Evolutionary conservation across 2,329 filamentous ascomycete genomes (phyloP).

Genomic region (Fusarium heterosporum): DNA sequence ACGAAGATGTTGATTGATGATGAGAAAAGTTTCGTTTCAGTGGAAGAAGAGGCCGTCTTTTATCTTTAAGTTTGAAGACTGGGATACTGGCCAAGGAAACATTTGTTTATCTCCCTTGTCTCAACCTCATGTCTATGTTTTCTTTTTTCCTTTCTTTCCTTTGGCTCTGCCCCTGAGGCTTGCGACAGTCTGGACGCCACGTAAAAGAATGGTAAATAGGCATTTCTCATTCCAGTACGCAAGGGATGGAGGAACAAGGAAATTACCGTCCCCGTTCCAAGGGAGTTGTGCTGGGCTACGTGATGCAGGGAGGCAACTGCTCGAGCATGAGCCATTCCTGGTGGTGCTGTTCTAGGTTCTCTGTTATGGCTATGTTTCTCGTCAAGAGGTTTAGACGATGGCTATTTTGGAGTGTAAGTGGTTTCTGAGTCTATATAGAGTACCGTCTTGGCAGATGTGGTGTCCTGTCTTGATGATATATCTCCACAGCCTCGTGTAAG

Average conservation of each 20-base stretch:
- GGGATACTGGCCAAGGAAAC: background rate
- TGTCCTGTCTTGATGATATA: background rate
- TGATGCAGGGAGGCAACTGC: slow-evolving; percentile 20
- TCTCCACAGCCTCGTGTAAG: background rate
- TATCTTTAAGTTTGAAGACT: slow-evolving; percentile 34
- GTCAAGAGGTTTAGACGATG: background rate
- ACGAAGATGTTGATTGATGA: slow-evolving; percentile 27
- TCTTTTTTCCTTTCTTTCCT: background rate
- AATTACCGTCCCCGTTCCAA: slow-evolving; percentile 27
- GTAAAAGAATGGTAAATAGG: slow-evolving; percentile 33
- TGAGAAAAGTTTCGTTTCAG: background rate
- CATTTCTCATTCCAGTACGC: slow-evolving; percentile 34
- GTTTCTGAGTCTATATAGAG: slow-evolving; percentile 6
- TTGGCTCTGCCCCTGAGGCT: slow-evolving; percentile 9
- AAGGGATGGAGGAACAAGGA: slow-evolving; percentile 30
- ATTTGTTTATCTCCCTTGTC: slow-evolving; percentile 14
- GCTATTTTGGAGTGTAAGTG: slow-evolving; percentile 15
- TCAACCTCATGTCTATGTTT: slow-evolving; percentile 7
- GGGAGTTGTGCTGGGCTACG: slow-evolving; percentile 23
- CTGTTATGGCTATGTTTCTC: slow-evolving; percentile 10
- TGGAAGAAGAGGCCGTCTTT: slow-evolving; percentile 36
- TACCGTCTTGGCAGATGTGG: slow-evolving; percentile 1
- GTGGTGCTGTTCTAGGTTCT: slow-evolving; percentile 7
- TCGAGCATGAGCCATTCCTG: background rate
- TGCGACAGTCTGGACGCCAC: slow-evolving; percentile 27